Percentiles rank a stretch among this genome's conserved stretches.
Evolutionary conservation across 805 yeast genomes (phyloP).

Genomic region (Zygosaccharomyces kombuchaensis): DNA sequence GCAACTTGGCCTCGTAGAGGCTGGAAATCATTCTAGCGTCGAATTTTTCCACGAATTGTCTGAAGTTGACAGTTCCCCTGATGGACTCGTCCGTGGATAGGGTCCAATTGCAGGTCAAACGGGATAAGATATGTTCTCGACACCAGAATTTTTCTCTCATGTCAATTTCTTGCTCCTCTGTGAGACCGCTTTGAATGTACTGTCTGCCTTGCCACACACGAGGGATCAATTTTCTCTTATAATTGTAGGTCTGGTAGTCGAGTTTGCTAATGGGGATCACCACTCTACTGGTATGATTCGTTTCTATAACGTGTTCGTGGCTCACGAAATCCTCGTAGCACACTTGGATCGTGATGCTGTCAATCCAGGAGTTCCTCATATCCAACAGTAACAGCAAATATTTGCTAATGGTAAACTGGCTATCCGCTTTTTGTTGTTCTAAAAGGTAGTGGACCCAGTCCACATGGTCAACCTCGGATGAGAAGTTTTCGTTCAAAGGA

Average conservation of each 20-base stretch:
- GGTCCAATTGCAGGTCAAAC: conserved; percentile 64
- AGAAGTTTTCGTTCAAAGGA: conserved; percentile 43
- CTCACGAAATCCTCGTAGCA: conserved; percentile 32
- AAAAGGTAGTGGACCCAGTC: conserved; percentile 32
- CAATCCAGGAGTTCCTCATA: conserved; percentile 76
- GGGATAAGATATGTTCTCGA: conserved; percentile 56
- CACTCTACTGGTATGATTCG: conserved; percentile 51
- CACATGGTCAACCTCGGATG: conserved; percentile 18
- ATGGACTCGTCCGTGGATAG: conserved; percentile 13
- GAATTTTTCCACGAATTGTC: conserved; percentile 27
- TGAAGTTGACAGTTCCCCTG: conserved; percentile 24
- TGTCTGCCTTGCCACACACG: conserved; percentile 61
- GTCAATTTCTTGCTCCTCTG: conserved; percentile 51
- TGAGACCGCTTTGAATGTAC: conserved; percentile 48
- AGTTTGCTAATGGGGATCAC: conserved; percentile 65
- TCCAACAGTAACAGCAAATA: conserved; percentile 69
- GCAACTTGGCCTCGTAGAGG: conserved; percentile 22
- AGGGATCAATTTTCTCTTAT: conserved; percentile 53
- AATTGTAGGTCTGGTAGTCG: conserved; percentile 35
- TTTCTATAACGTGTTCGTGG: conserved; percentile 33
- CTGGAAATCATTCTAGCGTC: conserved; percentile 23
- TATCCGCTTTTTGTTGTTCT: conserved; percentile 9
- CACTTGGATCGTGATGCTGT: conserved; percentile 41
- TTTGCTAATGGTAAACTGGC: conserved; percentile 39
- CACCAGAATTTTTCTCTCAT: conserved; percentile 78